Conservation (phyloP, 2,329 filamentous ascomycete genomes). For the Fusarium marasasianum region DNA sequence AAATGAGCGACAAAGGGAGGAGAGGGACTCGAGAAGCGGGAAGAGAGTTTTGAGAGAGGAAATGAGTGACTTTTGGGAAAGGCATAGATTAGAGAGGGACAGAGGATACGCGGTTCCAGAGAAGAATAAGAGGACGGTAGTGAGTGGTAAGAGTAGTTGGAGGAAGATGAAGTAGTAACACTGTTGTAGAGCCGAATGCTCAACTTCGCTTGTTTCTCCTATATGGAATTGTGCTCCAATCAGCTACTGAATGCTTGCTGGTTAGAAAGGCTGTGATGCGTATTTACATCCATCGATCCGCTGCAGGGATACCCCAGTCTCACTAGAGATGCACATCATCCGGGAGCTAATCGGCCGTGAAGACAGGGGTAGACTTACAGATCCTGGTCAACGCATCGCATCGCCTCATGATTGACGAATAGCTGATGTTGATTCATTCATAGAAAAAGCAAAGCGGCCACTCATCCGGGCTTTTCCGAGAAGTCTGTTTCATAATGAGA, state of each 20-base stretch:
- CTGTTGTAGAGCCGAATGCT: not conserved
- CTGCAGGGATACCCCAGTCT: not conserved
- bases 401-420: not conserved
- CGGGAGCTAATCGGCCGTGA: slow-evolving; percentile 3
- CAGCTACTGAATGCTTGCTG: not conserved
- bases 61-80: slow-evolving; percentile 55
- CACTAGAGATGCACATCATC: slow-evolving; percentile 9
- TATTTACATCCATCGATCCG: not conserved
- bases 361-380: not conserved
- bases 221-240: not conserved
- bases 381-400: not conserved
- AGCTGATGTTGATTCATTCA: not conserved
- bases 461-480: not conserved
- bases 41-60: slow-evolving; percentile 41
- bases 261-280: not conserved
- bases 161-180: slow-evolving; percentile 10
- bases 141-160: slow-evolving; percentile 15
- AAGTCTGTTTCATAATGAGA: not conserved
- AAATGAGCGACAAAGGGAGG: slow-evolving; percentile 29
- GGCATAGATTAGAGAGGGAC: slow-evolving; percentile 51
- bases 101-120: slow-evolving; percentile 52
- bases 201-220: too few species aligned
- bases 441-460: slow-evolving; percentile 5
- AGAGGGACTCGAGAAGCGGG: slow-evolving; percentile 26
- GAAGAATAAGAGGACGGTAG: slow-evolving; percentile 46